A percentile compares a stretch with the other conserved stretches of the same genome.
Evolutionary conservation across 108 stramenopile species (phyloP).

Genomic region (Stephanodiscus triporus): DNA sequence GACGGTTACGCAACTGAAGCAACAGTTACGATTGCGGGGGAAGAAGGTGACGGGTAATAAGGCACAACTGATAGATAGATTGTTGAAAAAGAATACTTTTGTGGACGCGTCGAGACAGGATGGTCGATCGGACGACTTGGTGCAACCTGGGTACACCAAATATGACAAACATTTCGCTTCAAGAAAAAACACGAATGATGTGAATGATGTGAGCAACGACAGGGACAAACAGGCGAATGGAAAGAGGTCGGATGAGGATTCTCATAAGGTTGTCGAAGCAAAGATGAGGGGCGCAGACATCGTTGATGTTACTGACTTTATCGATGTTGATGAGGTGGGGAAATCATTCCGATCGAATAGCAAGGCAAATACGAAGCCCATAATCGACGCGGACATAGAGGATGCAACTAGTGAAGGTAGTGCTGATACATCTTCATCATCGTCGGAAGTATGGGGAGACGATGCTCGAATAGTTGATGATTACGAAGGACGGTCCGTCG

Average conservation of each 20-base stretch:
- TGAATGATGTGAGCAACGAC: not conserved
- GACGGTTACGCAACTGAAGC: constrained; percentile 74
- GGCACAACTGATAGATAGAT: constrained; percentile 65
- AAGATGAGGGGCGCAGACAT: constrained; percentile 69
- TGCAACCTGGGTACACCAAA: constrained; percentile 18
- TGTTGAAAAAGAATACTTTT: constrained; percentile 37
- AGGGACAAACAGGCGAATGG: not conserved
- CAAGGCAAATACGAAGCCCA: not conserved
- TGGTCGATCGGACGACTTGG: not conserved
- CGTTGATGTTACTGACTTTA: constrained; percentile 74
- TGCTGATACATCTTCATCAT: constrained; percentile 14
- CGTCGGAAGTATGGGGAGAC: constrained; percentile 79
- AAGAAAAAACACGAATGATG: not conserved
- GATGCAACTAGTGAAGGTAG: constrained; percentile 32
- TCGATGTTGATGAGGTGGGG: constrained; percentile 66
- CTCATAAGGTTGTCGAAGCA: constrained; percentile 45
- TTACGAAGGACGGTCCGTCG: constrained; percentile 71
- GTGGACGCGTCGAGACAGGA: not conserved
- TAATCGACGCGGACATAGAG: not conserved
- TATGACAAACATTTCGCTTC: constrained; percentile 21
- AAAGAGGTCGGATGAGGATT: not conserved
- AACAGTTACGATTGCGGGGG: constrained; percentile 79
- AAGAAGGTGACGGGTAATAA: constrained; percentile 73
- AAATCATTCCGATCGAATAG: constrained; percentile 50
- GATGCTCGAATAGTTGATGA: constrained; percentile 84